Base-by-base conservation (phyloP, 352 stramenopile species). In the Aphanomyces invadans region DNA sequence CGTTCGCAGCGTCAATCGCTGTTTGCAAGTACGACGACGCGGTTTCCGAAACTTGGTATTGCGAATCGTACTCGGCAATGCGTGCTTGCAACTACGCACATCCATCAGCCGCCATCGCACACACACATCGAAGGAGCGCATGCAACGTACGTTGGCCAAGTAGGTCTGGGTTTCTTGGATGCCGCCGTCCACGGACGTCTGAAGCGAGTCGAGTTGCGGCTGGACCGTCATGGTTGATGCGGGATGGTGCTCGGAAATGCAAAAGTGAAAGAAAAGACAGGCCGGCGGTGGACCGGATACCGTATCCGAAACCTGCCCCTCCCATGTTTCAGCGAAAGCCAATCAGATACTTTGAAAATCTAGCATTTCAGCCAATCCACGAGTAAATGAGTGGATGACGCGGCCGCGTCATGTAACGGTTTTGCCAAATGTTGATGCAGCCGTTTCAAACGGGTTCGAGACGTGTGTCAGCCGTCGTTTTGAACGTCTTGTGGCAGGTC, bases 1-100 rank as follows among this genome's bases (percentile, higher is more conserved):
- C 72, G 76, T 89, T 81, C 36, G 80, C 74, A 42, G 75, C 75
- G 19, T 90, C 82, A 25, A 90, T 79, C 9, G 76, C 82, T 15
- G 77, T 74, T 39, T 88, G 76, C 53, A 90, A 70, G 66, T 81
- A 88, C 46, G 78, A 33, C 0, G 62, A 65, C 23, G 81, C 78
- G 25, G 77, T 77, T 69, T 81, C 68, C 17, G 72, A 74, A 39
- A 80, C 61, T 46, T 78, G 59, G 73, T 87, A 67, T 7, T 78
- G 36, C 62, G 73, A 53, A 68, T 87, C 74, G 42, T 84, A 89
- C 15, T 82, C 73, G 31, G 79, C 68, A 5, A 89, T 67, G 46
- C 74, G 75, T 65, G 83, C 80, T 49, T 81, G 84, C 53, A 89
- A 71, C 77, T 85, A 44, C 46, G 71, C 73, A 89, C 48, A 26